Evolutionary conservation across 1,284 basidiomycete genomes (phyloP).

Genomic region (Rhizoctonia solani): DNA sequence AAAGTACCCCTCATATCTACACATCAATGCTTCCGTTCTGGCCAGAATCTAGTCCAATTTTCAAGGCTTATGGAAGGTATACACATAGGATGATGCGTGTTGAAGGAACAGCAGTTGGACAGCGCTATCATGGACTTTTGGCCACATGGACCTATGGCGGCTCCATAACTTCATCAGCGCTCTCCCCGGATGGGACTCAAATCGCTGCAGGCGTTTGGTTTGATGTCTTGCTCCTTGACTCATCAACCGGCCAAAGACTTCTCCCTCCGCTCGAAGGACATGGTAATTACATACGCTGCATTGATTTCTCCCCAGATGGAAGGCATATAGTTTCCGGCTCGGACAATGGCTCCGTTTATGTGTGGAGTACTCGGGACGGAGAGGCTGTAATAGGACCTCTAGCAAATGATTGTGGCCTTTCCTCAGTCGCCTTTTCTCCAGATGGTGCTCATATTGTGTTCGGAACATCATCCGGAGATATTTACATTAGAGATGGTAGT

Average conservation of each 20-base stretch:
- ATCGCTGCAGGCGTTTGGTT: neutral
- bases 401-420: slow-evolving; percentile 1
- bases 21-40: slow-evolving; percentile 8
- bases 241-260: neutral
- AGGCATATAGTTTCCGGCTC: slow-evolving; percentile 25
- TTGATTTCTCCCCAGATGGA: slow-evolving; percentile 32
- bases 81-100: neutral
- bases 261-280: slow-evolving; percentile 4
- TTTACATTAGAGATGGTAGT: slow-evolving; percentile 21
- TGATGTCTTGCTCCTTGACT: neutral
- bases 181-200: neutral
- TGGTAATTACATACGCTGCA: slow-evolving; percentile 13
- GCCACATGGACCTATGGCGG: neutral
- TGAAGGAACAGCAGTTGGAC: neutral
- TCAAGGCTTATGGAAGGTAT: neutral
- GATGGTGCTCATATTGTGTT: slow-evolving; percentile 7
- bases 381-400: neutral
- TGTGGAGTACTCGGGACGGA: slow-evolving; percentile 20
- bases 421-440: slow-evolving; percentile 25
- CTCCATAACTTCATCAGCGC: neutral
- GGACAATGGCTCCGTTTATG: slow-evolving; percentile 12
- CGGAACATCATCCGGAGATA: neutral
- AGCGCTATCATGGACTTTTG: neutral
- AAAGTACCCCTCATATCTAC: slow-evolving; percentile 13
- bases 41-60: neutral